phyloP scores from a whole-genome alignment of 306 rosid species.

The Begonia loranthoides region DNA sequence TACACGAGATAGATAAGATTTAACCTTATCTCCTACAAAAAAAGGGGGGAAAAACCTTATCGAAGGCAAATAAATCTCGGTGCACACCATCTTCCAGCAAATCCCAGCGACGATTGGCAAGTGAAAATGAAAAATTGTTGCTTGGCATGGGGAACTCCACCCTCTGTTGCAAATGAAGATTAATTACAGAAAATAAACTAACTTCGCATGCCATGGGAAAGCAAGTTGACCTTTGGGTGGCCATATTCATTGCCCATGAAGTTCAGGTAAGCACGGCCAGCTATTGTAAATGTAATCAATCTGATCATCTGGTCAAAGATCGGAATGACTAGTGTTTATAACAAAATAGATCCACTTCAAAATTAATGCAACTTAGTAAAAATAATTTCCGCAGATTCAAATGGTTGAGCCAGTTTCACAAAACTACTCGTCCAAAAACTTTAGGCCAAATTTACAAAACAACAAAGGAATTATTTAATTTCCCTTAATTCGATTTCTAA shows the following conservation, averaged over 20 bases:
- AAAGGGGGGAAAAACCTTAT: conserved; percentile 34
- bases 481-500: too few relatives aligned
- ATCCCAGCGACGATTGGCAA: conserved; percentile 83
- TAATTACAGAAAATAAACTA: conserved; percentile 10
- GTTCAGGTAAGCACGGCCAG: conserved; percentile 77
- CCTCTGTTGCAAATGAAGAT: conserved; percentile 39
- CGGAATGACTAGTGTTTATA: conserved; percentile 9
- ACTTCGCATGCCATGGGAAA: conserved; percentile 5
- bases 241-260: conserved; percentile 99
- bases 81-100: conserved; percentile 50
- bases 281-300: conserved; percentile 62
- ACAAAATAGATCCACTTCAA: conserved; percentile 5
- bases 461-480: too few relatives aligned
- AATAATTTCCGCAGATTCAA: too few relatives aligned
- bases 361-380: too few relatives aligned
- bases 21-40: neutral
- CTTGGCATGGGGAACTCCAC: conserved; percentile 78
- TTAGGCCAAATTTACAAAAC: neutral
- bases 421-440: neutral
- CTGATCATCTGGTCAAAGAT: conserved; percentile 56
- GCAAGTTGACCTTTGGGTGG: conserved; percentile 68
- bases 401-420: neutral
- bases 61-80: conserved; percentile 47
- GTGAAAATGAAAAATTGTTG: conserved; percentile 69
- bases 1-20: conserved; percentile 7